These are phyloP conservation scores for Parafenestella ontariensis DNA, from an alignment of 2,329 filamentous ascomycete species.

Conservation along the genomic window DNA sequence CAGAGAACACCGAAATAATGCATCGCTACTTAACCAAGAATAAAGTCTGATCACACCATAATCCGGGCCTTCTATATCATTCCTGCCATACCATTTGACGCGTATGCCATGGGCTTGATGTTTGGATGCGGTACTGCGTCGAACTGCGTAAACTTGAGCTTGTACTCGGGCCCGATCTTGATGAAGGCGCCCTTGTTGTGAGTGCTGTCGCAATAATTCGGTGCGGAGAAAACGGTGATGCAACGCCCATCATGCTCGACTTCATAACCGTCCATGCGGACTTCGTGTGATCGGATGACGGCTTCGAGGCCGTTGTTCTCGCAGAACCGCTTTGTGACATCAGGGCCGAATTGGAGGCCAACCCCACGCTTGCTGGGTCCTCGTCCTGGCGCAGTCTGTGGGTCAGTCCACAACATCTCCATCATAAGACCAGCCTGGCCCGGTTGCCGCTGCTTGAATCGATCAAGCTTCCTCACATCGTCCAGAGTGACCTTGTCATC, in stretches of 20 bases:
- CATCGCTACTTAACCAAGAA: constrained; percentile 39
- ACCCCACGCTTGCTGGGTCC: constrained; percentile 97
- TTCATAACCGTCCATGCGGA: constrained; percentile 99
- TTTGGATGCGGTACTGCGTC: constrained; percentile 96
- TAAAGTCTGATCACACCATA: constrained; percentile 9
- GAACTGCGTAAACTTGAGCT: constrained; percentile 91
- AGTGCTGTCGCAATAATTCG: constrained; percentile 96
- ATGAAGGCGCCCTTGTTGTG: constrained; percentile 99
- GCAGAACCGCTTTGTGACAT: constrained; percentile 95
- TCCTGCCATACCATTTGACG: constrained; percentile 78
- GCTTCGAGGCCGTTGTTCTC: constrained; percentile 94
- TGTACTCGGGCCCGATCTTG: constrained; percentile 91
- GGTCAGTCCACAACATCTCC: constrained; percentile 99
- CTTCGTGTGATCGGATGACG: constrained; percentile 96
- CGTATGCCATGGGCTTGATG: constrained; percentile 93
- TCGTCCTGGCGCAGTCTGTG: constrained; percentile 82
- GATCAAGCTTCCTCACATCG: constrained; percentile 90
- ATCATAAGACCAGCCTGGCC: constrained; percentile 97
- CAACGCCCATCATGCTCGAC: constrained; percentile 95
- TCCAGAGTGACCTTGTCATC: constrained; percentile 91
- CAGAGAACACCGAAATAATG: constrained; percentile 47
- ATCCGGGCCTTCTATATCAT: constrained; percentile 64
- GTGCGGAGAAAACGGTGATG: constrained; percentile 98
- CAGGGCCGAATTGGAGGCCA: constrained; percentile 94
- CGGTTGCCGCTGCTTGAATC: constrained; percentile 89